Base-by-base conservation (phyloP, 2,329 filamentous ascomycete species). In the Lasiodiplodia gonubiensis region DNA sequence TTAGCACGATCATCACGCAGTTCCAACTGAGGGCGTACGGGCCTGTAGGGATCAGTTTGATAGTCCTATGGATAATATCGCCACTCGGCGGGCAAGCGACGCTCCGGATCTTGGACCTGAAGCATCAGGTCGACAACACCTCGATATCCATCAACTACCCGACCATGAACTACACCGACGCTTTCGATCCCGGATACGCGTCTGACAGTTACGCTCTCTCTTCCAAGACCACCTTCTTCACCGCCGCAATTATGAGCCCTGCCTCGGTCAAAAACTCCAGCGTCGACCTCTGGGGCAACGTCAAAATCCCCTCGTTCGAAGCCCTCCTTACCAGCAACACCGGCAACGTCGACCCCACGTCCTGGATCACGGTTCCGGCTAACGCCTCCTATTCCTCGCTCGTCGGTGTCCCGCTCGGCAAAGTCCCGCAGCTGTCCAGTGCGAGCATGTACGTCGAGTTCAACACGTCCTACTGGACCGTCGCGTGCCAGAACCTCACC, bases 61-160 rank as follows among this genome's bases (percentile, higher is more conserved):
- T 70, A 46, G 14, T 57, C 18, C 54, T 69, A 2, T 69, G 68
- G 69, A 35, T 61, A 14, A 52, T 70, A 2, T 70, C 68, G 1
- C 68, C 69, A 25, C 14, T 70, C 12, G 68, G 69, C 16, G 68
- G 69, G 11, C 69, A 70, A 27, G 68, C 66, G 1, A 68, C 69
- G 6, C 39, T 70, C 10, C 66, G 69, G 11, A 64, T 69, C 8
- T 57, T 70, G 16, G 68, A 68, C 55, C 25, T 11, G 39, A 21
- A 60, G 39, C 33, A 39, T 6, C 16, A 37, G 11, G 51, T 53
- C 4, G 51, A 53, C 51, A 53, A 53, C 23, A 30, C 11, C 12
- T 27, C 51, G 3, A 18, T 27, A 12, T 16, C 51, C 2, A 27
- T 53, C 51, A 33, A 53, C 51, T 53, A 53, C 51, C 27, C 52